phyloP scores from a whole-genome alignment of 1,139 yeast genomes.

The Pichia sp. region DNA sequence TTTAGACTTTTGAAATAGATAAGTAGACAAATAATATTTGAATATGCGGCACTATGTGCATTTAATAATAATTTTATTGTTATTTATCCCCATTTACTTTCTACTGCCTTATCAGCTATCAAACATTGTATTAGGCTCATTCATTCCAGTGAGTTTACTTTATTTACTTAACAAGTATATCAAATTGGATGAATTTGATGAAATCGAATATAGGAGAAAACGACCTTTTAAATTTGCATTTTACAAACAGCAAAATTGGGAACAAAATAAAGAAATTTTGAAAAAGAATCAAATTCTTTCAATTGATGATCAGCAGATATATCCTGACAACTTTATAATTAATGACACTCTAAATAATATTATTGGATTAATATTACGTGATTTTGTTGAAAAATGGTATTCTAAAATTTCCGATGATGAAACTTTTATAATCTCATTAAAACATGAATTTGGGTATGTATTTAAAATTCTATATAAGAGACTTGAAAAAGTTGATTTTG shows the following conservation, averaged over 20 bases:
- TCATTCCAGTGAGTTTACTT: constrained; percentile 2
- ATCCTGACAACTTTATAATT: constrained; percentile 46
- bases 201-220: not conserved
- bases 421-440: constrained; percentile 51
- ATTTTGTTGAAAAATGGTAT: constrained; percentile 67
- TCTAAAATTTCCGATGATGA: constrained; percentile 39
- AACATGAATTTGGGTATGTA: constrained; percentile 40
- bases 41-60: not conserved
- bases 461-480: constrained; percentile 38
- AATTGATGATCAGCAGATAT: constrained; percentile 30
- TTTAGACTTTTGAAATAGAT: not conserved
- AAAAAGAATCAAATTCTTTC: not conserved
- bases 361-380: constrained; percentile 46
- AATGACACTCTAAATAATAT: constrained; percentile 50
- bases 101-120: constrained; percentile 6
- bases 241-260: constrained; percentile 4
- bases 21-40: no score
- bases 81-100: constrained; percentile 6
- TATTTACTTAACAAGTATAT: not conserved
- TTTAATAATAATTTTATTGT: not conserved
- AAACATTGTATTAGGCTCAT: constrained; percentile 5
- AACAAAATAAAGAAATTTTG: not conserved
- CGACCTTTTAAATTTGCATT: constrained; percentile 3
- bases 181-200: not conserved
- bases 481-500: constrained; percentile 42